A percentile compares a stretch with the other conserved stretches of the same genome.
Evolutionary conservation across 1,284 basidiomycete species (phyloP).

Genomic region (Trichosporon inkin): DNA sequence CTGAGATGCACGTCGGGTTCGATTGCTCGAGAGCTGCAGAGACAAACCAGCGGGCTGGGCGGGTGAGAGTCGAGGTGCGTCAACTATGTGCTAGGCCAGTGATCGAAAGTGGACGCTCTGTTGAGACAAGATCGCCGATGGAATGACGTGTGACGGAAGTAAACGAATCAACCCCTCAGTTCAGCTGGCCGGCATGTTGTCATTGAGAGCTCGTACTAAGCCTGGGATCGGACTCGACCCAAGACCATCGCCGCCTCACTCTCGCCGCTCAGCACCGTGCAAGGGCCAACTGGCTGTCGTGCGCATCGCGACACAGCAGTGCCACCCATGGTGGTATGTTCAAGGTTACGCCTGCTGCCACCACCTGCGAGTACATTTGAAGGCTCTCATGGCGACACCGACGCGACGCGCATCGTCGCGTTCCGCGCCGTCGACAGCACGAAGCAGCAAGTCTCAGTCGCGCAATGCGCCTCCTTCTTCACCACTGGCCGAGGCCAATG

Average conservation of each 20-base stretch:
- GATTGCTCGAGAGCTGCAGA: background rate
- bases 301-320: constrained; percentile 8
- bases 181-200: constrained; percentile 1
- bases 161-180: constrained; percentile 3
- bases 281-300: constrained; percentile 2
- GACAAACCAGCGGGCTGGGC: background rate
- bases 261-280: constrained; percentile 2
- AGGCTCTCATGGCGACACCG: constrained; percentile 18
- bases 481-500: constrained; percentile 10
- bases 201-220: background rate
- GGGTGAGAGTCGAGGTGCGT: background rate
- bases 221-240: background rate
- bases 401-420: constrained; percentile 22
- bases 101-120: background rate
- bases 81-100: background rate
- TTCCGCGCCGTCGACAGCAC: constrained; percentile 20
- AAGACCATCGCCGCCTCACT: constrained; percentile 1
- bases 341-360: background rate
- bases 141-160: constrained; percentile 6
- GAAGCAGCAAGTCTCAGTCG: constrained; percentile 3
- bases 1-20: no score
- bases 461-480: constrained; percentile 9
- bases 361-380: background rate
- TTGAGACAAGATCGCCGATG: background rate
- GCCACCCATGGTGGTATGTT: constrained; percentile 7